phyloP scores from a whole-genome alignment of 305 asterid genomes.

The Striga hermonthica region DNA sequence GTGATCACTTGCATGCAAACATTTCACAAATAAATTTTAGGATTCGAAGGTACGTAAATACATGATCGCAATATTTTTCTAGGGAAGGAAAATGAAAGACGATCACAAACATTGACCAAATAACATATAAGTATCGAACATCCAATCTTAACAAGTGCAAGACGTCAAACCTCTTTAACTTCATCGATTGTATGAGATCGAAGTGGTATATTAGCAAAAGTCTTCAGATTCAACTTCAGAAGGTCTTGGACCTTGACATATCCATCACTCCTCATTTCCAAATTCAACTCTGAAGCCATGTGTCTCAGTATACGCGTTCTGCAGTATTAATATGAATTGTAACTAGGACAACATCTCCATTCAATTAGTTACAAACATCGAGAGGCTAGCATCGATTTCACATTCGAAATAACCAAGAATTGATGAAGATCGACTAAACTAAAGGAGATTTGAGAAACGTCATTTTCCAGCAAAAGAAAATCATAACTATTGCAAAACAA shows the following conservation, averaged over 20 bases:
- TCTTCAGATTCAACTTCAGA: constrained; percentile 67
- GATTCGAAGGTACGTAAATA: background rate
- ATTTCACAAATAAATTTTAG: constrained; percentile 3
- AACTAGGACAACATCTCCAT: background rate
- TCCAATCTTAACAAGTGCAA: background rate
- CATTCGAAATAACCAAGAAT: constrained; percentile 5
- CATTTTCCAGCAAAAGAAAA: background rate
- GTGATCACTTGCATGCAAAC: background rate
- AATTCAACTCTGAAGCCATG: constrained; percentile 78
- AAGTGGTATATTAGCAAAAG: constrained; percentile 65
- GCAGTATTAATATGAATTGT: constrained; percentile 27
- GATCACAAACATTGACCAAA: background rate
- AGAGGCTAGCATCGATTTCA: background rate
- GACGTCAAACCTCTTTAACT: constrained; percentile 65
- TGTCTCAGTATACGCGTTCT: constrained; percentile 88
- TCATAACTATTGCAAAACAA: background rate
- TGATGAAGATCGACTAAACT: background rate
- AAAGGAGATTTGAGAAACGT: background rate
- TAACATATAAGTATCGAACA: background rate
- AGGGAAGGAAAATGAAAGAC: background rate
- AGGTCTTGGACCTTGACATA: constrained; percentile 81
- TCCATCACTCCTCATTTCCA: constrained; percentile 86
- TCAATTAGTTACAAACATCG: background rate
- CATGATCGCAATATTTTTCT: background rate
- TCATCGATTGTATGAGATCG: constrained; percentile 72